Evolutionary conservation across 148 eudicot genomes (phyloP), one percentile per base, ranked within the genome.

Genomic region (Rhododendron molle): DNA sequence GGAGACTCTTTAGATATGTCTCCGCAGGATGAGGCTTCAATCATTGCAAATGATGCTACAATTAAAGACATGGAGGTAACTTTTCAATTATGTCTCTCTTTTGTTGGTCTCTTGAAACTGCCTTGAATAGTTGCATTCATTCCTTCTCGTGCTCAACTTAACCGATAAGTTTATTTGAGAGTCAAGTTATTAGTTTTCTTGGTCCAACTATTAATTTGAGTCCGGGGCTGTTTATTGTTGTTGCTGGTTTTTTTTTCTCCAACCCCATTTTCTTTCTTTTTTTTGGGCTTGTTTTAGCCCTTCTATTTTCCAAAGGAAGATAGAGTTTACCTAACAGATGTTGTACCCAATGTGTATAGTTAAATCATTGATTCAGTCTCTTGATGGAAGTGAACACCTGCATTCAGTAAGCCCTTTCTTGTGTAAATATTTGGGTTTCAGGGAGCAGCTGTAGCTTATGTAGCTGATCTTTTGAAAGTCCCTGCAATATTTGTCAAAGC

Each of bases 361-460:
- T 10, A 67, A 67, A 0, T 28, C 73, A 28, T 67, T 28, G 73
- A 67, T 7, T 60, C 28, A 60, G 26, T 28, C 73, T 67, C 15
- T 26, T 67, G 36, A 26, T 28, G 16, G 73, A 67, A 67, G 34
- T 67, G 73, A 67, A 3, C 34, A 67, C 14, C 30, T 71, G 20
- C 23, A 6, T 18, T 36, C 44, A 54, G 26, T 43, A 26, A 76
- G 46, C 81, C 47, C 67, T 32, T 80, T 28, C 60, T 83, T 50
- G 84, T 32, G 36, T 71, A 36, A 78, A 49, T 67, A 30, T 83
- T 50, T 54, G 82, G 76, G 67, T 90, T 89, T 83, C 96, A 96
- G 98, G 98, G 98, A 88, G 98, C 98, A 47, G 99, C 99, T 78
- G 89, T 97, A 86, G 95, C 98, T 65, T 97, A 94, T 83, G 98